These are phyloP conservation scores for Sarocladium oryzae DNA, from an alignment of 2,329 filamentous ascomycete species.

Conservation along the genomic window DNA sequence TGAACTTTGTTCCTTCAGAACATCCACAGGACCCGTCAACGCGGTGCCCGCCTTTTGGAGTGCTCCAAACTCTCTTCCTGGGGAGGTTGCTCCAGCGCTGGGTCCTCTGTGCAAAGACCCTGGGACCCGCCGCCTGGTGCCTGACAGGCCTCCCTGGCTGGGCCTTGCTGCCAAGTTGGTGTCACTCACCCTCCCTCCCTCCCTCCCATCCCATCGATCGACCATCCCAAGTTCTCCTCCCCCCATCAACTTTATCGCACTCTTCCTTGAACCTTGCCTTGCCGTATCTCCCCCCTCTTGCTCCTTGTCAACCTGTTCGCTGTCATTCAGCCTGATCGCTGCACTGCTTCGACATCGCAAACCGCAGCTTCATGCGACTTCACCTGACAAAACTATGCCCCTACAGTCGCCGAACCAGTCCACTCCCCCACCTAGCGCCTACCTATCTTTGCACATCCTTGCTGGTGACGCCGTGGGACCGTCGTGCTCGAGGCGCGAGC, in stretches of 20 bases:
- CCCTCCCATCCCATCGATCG: not conserved
- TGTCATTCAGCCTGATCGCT: too few relatives aligned
- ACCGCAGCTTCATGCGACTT: not conserved
- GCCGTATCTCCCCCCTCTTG: too few relatives aligned
- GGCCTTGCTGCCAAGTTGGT: slow-evolving; percentile 4
- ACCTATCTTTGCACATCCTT: slow-evolving; percentile 3
- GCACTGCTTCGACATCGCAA: too few relatives aligned
- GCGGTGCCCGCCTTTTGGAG: not conserved
- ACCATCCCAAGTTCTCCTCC: too few relatives aligned
- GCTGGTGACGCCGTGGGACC: slow-evolving; percentile 7
- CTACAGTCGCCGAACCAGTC: not conserved
- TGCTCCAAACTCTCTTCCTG: not conserved
- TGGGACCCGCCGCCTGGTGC: slow-evolving; percentile 1
- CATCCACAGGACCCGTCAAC: not conserved
- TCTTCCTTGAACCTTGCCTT: not conserved
- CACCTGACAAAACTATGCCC: not conserved
- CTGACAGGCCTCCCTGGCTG: not conserved
- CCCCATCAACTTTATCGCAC: not conserved
- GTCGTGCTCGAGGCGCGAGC: not conserved
- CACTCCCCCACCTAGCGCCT: slow-evolving; percentile 1
- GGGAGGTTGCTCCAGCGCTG: too few relatives aligned
- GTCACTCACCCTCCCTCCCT: not conserved
- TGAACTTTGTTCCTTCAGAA: not conserved
- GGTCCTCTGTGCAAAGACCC: slow-evolving; percentile 4
- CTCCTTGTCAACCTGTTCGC: too few relatives aligned